phyloP scores from a whole-genome alignment of 2,329 filamentous ascomycete genomes.

The Mariannaea sp. region DNA sequence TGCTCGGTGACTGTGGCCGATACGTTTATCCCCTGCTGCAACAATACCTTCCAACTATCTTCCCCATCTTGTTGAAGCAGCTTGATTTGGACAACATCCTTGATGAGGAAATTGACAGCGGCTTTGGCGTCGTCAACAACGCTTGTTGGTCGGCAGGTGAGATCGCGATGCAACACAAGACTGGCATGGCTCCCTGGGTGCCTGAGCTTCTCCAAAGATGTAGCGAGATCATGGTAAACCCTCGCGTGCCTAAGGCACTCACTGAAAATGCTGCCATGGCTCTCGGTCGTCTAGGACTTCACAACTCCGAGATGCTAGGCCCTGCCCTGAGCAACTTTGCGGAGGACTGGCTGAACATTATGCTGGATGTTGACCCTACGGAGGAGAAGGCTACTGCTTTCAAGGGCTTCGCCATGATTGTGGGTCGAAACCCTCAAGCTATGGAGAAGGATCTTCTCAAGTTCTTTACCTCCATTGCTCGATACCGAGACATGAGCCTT shows the following conservation, averaged over 20 bases:
- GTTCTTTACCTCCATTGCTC: slow-evolving; percentile 84
- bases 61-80: slow-evolving; percentile 84
- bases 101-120: slow-evolving; percentile 81
- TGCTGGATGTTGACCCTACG: slow-evolving; percentile 83
- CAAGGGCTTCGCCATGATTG: slow-evolving; percentile 84
- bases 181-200: slow-evolving; percentile 76
- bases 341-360: slow-evolving; percentile 77
- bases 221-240: slow-evolving; percentile 81
- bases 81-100: slow-evolving; percentile 78
- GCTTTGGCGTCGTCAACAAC: slow-evolving; percentile 95
- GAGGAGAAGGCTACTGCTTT: slow-evolving; percentile 96
- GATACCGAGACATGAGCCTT: slow-evolving; percentile 69
- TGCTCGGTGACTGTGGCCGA: slow-evolving; percentile 92
- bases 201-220: slow-evolving; percentile 77
- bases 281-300: slow-evolving; percentile 82
- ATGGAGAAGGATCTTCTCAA: slow-evolving; percentile 85
- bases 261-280: slow-evolving; percentile 95
- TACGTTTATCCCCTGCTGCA: slow-evolving; percentile 85
- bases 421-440: slow-evolving; percentile 84
- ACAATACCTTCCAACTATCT: slow-evolving; percentile 70
- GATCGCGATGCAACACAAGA: slow-evolving; percentile 79
- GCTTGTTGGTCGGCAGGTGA: slow-evolving; percentile 97
- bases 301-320: slow-evolving; percentile 76
- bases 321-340: slow-evolving; percentile 81
- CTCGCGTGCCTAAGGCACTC: slow-evolving; percentile 82